Conservation (phyloP, 2,329 filamentous ascomycete genomes). For the Aureobasidium sp. region DNA sequence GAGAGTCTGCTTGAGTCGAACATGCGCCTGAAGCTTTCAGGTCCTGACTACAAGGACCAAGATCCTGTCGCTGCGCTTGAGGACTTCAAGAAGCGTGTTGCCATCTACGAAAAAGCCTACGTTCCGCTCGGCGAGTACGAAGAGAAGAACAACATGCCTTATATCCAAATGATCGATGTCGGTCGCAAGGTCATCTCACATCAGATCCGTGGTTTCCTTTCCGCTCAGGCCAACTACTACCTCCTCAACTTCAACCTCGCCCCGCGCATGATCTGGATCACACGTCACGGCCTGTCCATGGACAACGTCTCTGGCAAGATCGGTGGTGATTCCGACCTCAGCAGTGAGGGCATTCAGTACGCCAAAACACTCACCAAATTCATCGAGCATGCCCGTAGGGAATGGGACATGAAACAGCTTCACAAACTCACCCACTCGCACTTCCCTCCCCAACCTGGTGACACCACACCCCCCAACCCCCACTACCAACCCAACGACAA, state of each 20-base stretch:
- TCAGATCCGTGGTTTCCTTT: slow-evolving; percentile 84
- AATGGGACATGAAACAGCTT: slow-evolving; percentile 77
- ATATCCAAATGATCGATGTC: slow-evolving; percentile 97
- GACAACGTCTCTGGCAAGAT: slow-evolving; percentile 86
- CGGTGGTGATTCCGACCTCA: slow-evolving; percentile 81
- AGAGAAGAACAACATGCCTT: slow-evolving; percentile 83
- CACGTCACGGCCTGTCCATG: slow-evolving; percentile 80
- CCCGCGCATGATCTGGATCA: slow-evolving; percentile 96
- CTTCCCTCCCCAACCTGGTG: slow-evolving; percentile 84
- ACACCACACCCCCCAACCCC: slow-evolving; percentile 90
- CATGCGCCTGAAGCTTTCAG: slow-evolving; percentile 92
- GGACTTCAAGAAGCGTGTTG: slow-evolving; percentile 89
- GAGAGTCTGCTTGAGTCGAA: slow-evolving; percentile 80
- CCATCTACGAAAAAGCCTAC: slow-evolving; percentile 90
- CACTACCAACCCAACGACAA: slow-evolving; percentile 53
- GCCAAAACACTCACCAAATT: slow-evolving; percentile 73
- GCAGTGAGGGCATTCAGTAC: slow-evolving; percentile 70
- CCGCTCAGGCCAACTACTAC: slow-evolving; percentile 87
- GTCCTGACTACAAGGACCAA: slow-evolving; percentile 91
- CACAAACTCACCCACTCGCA: slow-evolving; percentile 67
- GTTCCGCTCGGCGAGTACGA: slow-evolving; percentile 85
- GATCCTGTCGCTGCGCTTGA: slow-evolving; percentile 75
- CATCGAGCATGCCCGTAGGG: slow-evolving; percentile 67
- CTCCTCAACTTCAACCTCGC: slow-evolving; percentile 95
- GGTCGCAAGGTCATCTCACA: slow-evolving; percentile 89